Conservation (phyloP, 495 filamentous ascomycete species). For the Astrothelium macrocarpum region DNA sequence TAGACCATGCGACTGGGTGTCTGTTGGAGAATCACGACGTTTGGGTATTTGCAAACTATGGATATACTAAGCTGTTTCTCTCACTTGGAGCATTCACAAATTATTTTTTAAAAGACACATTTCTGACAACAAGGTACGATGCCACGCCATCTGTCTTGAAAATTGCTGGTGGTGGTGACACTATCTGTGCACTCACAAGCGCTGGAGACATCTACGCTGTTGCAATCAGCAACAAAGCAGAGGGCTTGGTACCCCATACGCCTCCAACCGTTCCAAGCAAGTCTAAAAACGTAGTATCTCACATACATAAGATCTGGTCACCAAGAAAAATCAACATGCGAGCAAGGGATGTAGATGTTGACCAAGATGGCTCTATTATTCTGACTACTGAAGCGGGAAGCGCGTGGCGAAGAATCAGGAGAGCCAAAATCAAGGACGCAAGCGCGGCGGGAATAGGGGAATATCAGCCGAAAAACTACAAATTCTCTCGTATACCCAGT, state of each 20-base stretch:
- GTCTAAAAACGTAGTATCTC: slow-evolving; percentile 64
- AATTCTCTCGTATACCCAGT: slow-evolving; percentile 80
- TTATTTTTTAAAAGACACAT: slow-evolving; percentile 54
- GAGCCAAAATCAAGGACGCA: slow-evolving; percentile 68
- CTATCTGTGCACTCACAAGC: slow-evolving; percentile 74
- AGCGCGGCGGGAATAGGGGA: slow-evolving; percentile 41
- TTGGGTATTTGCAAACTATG: slow-evolving; percentile 87
- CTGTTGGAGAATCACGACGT: slow-evolving; percentile 81
- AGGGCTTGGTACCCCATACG: slow-evolving; percentile 44
- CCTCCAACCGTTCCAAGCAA: slow-evolving; percentile 88
- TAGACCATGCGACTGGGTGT: slow-evolving; percentile 79
- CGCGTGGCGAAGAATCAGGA: slow-evolving; percentile 78
- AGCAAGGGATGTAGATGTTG: slow-evolving; percentile 74
- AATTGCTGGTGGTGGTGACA: slow-evolving; percentile 76
- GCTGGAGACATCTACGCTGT: slow-evolving; percentile 81
- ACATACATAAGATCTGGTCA: slow-evolving; percentile 72
- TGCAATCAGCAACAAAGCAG: slow-evolving; percentile 54
- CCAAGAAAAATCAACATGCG: slow-evolving; percentile 73
- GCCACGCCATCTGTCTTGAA: slow-evolving; percentile 56
- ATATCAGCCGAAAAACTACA: slow-evolving; percentile 69
- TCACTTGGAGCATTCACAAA: slow-evolving; percentile 62
- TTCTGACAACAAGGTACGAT: slow-evolving; percentile 60
- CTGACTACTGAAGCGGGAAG: slow-evolving; percentile 85
- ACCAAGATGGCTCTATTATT: slow-evolving; percentile 90
- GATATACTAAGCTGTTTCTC: slow-evolving; percentile 77